Evolutionary conservation across 2,329 filamentous ascomycete genomes (phyloP), one percentile per base, ranked within the genome.

Genomic region (Venturia carpophila): DNA sequence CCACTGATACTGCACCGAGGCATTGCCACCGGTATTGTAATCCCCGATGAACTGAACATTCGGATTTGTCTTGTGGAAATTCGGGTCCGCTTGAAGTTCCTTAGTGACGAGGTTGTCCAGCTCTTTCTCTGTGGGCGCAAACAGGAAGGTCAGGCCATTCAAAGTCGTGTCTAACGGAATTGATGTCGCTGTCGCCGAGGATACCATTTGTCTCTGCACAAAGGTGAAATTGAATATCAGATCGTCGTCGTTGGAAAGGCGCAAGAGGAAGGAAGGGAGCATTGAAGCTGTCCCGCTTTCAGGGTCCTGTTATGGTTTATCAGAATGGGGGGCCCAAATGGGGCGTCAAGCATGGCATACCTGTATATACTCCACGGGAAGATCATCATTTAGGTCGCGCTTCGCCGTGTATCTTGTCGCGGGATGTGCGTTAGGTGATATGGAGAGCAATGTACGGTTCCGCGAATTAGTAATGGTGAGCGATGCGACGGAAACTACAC

Each of bases 31-130:
- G 0, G 94, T 99, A 2, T 85, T 83, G 73, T 89, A 97, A 74
- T 96, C 92, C 3, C 94, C 94, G n/a, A 99, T 87, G 56, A 97
- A 82, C 72, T 95, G 89, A 47, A 99, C 94, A 73, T 97, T 97
- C 64, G 92, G 84, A 73, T 67, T 67, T 5, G 97, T 97, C 75
- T 96, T 97, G 79, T 99, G 94, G 65, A 99, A 80, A 73, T 99
- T 99, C 0, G 94, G 94, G 73, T 99, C 92, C 69, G 93, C 92
- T 70, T 97, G 92, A 71, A 99, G 97, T 75, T 99, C 94, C 70
- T 92, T 84, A 19, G 93, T 97, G 60, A 97, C 88, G 60, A 99
- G 80, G 69, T 94, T 97, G 73, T 97, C 94, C 64, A 99, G 85
- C 71, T 99, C 94, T 76, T 85, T 89, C 41, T 86, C 79, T 63